Evolutionary conservation across 768 basidiomycete species (phyloP).

Genomic region (Daedaleopsis nitida): DNA sequence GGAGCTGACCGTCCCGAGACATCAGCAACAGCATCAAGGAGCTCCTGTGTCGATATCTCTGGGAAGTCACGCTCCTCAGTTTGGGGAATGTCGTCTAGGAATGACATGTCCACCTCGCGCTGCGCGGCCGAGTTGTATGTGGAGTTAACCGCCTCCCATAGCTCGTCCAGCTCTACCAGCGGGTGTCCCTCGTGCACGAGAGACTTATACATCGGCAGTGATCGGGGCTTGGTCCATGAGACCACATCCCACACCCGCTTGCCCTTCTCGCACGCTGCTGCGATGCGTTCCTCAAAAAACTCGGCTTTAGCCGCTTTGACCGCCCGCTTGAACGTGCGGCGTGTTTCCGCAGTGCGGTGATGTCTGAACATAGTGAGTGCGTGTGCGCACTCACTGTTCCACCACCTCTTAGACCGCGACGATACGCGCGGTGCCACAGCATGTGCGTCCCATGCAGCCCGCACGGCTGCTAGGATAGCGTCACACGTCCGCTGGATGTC

Average conservation of each 20-base stretch:
- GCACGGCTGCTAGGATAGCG: no score
- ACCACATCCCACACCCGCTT: conserved; percentile 4
- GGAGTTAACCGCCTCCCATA: no score
- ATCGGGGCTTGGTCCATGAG: not conserved
- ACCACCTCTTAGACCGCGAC: conserved; percentile 1
- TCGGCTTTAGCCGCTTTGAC: not conserved
- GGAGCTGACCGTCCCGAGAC: no score
- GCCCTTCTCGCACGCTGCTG: not conserved
- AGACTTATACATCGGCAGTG: conserved; percentile 4
- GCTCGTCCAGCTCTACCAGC: not conserved
- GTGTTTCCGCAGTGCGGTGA: not conserved
- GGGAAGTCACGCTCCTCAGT: not conserved
- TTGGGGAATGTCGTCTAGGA: not conserved
- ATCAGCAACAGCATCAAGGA: no score
- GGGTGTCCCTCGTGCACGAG: conserved; percentile 3
- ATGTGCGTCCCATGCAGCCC: no score
- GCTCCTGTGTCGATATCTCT: no score
- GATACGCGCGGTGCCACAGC: not conserved
- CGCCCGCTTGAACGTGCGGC: not conserved
- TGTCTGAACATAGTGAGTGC: not conserved
- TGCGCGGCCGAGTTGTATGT: no score
- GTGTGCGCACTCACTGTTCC: not conserved
- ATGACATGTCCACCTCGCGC: not conserved
- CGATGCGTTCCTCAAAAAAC: conserved; percentile 7
- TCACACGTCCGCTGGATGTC: no score